A percentile compares a stretch with the other conserved stretches of the same genome.
Evolutionary conservation across 2,329 filamentous ascomycete species (phyloP).

Genomic region (Diaporthe sp.): DNA sequence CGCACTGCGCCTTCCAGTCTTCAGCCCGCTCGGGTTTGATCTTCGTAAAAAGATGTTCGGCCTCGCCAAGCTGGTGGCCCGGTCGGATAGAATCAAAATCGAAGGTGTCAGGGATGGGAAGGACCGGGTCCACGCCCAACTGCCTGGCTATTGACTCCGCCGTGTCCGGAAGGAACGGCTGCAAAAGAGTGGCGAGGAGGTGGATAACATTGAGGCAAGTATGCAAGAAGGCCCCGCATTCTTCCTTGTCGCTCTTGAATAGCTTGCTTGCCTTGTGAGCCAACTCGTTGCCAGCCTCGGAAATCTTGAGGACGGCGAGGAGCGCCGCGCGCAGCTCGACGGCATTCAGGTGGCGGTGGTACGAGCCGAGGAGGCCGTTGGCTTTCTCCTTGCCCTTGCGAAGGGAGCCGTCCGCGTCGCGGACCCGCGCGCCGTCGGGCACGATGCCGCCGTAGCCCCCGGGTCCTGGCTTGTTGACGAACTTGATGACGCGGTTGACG

Average conservation of each 20-base stretch:
- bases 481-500: conserved; percentile 81
- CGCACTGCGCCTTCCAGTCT: conserved; percentile 7
- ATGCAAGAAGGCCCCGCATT: neutral
- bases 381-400: neutral
- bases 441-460: conserved; percentile 77
- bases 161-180: conserved; percentile 15
- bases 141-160: conserved; percentile 14
- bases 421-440: conserved; percentile 61
- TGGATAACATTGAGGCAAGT: neutral
- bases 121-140: neutral
- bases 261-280: neutral
- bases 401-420: neutral
- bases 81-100: neutral
- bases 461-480: conserved; percentile 69
- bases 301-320: neutral
- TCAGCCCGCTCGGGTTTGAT: neutral
- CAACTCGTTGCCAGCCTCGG: neutral
- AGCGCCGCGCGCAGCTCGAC: conserved; percentile 13
- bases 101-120: neutral
- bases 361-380: neutral
- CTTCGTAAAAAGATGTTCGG: neutral
- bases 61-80: conserved; percentile 1
- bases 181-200: neutral
- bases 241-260: neutral
- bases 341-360: neutral